Conservation (phyloP, 2,329 filamentous ascomycete species). For the Trichoderma sp. region DNA sequence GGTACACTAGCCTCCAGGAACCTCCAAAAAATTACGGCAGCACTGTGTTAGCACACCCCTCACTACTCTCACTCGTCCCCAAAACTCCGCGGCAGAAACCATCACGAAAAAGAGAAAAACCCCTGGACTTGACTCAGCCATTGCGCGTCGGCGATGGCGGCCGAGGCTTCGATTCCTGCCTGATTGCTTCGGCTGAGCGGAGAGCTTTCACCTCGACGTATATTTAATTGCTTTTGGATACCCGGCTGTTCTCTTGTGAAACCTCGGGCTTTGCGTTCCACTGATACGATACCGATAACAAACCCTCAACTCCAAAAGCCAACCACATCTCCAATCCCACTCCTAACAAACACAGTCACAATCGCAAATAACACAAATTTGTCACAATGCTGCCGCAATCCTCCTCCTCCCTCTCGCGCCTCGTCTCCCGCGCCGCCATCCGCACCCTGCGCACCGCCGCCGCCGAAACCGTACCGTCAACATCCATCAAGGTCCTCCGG, state of each 20-base stretch:
- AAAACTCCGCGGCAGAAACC: slow-evolving; percentile 50
- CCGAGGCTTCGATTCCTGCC: slow-evolving; percentile 20
- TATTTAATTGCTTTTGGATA: not conserved
- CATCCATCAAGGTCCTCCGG: slow-evolving; percentile 70
- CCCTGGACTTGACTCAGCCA: slow-evolving; percentile 25
- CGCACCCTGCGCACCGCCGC: slow-evolving; percentile 23
- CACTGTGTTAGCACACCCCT: not conserved
- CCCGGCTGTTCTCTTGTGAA: not conserved
- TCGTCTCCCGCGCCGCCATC: slow-evolving; percentile 14
- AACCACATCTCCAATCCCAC: not conserved
- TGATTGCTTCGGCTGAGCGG: slow-evolving; percentile 17
- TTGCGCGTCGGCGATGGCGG: slow-evolving; percentile 35
- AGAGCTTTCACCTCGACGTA: not conserved
- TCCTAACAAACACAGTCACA: not conserved
- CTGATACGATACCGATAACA: not conserved
- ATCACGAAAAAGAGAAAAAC: slow-evolving; percentile 40
- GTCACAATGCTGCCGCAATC: slow-evolving; percentile 8
- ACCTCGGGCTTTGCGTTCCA: not conserved
- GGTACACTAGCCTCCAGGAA: not conserved
- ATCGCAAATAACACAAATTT: not conserved
- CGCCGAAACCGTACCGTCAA: slow-evolving; percentile 52
- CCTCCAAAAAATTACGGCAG: not conserved
- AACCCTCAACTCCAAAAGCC: not conserved
- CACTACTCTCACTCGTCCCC: slow-evolving; percentile 31
- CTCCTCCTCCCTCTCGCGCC: slow-evolving; percentile 6